phyloP scores from a whole-genome alignment of 495 filamentous ascomycete genomes.

The Neurospora terricola region DNA sequence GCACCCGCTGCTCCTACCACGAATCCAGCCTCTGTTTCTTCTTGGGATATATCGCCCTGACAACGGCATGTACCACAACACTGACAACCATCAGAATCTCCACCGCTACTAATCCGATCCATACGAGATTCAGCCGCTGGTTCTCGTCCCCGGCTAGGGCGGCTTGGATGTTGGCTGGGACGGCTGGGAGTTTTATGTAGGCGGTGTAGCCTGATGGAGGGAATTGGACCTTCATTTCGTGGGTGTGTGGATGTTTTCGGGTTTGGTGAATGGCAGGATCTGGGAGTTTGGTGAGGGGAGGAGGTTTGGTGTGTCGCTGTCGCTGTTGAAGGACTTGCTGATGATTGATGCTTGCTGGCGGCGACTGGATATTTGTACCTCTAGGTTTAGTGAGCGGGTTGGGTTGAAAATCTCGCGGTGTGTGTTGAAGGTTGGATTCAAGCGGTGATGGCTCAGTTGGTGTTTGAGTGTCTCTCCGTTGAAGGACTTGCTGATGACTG shows the following conservation, averaged over 20 bases:
- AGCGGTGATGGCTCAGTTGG: not conserved
- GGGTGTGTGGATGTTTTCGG: not conserved
- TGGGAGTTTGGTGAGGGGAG: too few relatives aligned
- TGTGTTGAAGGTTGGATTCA: not conserved
- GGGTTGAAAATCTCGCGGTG: not conserved
- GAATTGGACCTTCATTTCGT: not conserved
- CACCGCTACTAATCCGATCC: conserved; percentile 33
- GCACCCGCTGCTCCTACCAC: not conserved
- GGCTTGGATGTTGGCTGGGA: conserved; percentile 12
- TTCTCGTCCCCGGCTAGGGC: conserved; percentile 25
- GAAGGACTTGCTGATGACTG: not conserved
- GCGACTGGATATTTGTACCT: too few relatives aligned
- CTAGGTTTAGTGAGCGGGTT: too few relatives aligned
- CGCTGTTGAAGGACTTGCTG: not conserved
- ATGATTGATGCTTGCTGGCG: not conserved
- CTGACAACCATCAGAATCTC: conserved; percentile 32
- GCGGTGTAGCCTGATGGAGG: not conserved
- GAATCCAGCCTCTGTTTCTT: not conserved
- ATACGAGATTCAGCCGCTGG: conserved; percentile 33
- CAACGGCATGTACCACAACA: conserved; percentile 19
- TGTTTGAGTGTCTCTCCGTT: not conserved
- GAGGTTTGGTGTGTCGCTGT: not conserved
- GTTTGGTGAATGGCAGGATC: not conserved
- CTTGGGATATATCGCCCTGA: conserved; percentile 11
- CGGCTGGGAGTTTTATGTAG: conserved; percentile 4